phyloP scores from a whole-genome alignment of 73 alveolate genomes.

The Stentor coeruleus region DNA sequence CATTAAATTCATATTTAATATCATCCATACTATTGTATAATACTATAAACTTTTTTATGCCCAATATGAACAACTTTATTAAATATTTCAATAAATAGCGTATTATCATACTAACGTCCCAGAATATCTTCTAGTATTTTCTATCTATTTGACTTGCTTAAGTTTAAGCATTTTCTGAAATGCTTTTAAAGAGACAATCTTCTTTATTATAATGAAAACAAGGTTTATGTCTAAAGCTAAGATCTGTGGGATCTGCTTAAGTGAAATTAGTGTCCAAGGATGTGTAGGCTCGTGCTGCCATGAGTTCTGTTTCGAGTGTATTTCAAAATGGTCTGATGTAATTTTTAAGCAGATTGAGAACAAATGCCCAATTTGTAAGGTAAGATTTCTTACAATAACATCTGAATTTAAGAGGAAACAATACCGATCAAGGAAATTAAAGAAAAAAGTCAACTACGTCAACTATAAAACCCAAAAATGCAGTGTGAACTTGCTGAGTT shows the following conservation, averaged over 20 bases:
- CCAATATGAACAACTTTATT: no score
- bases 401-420: not conserved
- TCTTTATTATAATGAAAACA: not conserved
- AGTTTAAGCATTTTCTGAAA: no score
- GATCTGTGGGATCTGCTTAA: conserved; percentile 5
- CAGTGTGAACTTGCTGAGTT: not conserved
- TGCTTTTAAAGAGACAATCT: not conserved
- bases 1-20: no score
- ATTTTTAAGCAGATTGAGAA: conserved; percentile 10
- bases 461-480: not conserved
- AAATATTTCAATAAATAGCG: no score
- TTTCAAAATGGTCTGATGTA: conserved; percentile 18
- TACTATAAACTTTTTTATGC: no score
- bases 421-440: not conserved
- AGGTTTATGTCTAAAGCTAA: not conserved
- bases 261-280: not conserved
- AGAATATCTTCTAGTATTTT: no score
- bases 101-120: no score
- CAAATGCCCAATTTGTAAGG: conserved; percentile 17
- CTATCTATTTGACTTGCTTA: no score
- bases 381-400: not conserved
- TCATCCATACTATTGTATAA: no score
- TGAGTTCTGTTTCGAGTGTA: not conserved
- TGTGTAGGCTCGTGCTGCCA: not conserved
- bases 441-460: not conserved